Evolutionary conservation across 371 early-diverging fungal species (phyloP), one percentile per base, ranked within the genome.

Genomic region (Batkoa obscura): DNA sequence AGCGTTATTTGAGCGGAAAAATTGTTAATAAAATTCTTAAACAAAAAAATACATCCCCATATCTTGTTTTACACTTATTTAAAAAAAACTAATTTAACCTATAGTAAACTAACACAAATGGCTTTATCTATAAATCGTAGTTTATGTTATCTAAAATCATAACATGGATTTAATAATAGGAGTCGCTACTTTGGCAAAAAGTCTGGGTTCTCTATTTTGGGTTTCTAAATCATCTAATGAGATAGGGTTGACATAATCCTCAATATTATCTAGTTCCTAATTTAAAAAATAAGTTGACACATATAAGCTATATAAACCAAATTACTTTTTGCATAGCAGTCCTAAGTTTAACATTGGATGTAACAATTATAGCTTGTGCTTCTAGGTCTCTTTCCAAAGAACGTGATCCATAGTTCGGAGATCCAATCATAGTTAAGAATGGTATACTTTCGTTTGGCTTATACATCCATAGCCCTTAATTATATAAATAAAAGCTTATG

Each of bases 381-480:
- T 96, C 95, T 58, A 96, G 59, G 64, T 96, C 95, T 12, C 92
- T 72, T 30, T 78, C 73, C n/a, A 82, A 69, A 1, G 94, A 94
- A 38, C 94, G 75, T 60, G 86, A 78, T 0, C 90, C 90, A 70
- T 84, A 91, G 66, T 95, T 96, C 10, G 90, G 83, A 0, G 93
- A 92, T 3, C 95, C 95, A 56, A 94, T 80, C 64, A 84, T 78
- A 0, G 92, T 87, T 59, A 85, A 1, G 32, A 60, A 56, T 2
- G 63, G 68, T 30, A 59, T 35, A 31, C 53, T 52, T 0, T 60
- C 64, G 2, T 58, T 43, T 0, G 63, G 65, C 33, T 63, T 61
- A 45, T 66, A 66, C 12, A 68, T 56, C 68, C 64, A 66, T 4
- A 67, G 15, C 13, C 64, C 67, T 64, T 57, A 6, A 2, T 9